These are phyloP conservation scores for Mitragyna speciosa DNA, from an alignment of 257 asterid genomes.

Conservation along the genomic window DNA sequence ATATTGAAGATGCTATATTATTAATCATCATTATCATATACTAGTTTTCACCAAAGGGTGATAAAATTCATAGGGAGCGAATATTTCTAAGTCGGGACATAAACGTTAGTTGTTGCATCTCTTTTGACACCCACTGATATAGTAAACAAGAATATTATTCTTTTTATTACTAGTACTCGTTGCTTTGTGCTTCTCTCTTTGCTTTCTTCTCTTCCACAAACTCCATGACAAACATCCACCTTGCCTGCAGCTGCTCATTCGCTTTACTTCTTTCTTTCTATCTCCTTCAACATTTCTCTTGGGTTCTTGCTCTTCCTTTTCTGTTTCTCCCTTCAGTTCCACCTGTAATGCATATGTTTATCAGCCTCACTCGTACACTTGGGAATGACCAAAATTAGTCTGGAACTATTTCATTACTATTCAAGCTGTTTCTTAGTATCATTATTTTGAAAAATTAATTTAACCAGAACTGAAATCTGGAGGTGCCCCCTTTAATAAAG, in stretches of 20 bases:
- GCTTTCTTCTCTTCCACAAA: conserved; percentile 46
- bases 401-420: not conserved
- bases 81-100: conserved; percentile 10
- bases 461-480: not conserved
- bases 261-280: conserved; percentile 29
- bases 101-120: conserved; percentile 11
- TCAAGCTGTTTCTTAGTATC: not conserved
- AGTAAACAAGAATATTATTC: conserved; percentile 42
- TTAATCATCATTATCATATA: not conserved
- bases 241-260: conserved; percentile 33
- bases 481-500: not conserved
- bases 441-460: not conserved
- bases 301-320: conserved; percentile 30
- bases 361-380: not conserved
- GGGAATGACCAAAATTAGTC: not conserved
- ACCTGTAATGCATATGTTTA: conserved; percentile 31
- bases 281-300: conserved; percentile 27
- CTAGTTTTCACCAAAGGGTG: conserved; percentile 6
- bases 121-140: conserved; percentile 48
- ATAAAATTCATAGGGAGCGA: not conserved
- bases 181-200: conserved; percentile 32
- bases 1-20: not conserved
- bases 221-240: conserved; percentile 58
- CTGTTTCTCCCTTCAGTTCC: conserved; percentile 33
- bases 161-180: conserved; percentile 28